These are phyloP conservation scores for Dendrobium huoshanense DNA, from an alignment of 106 monocot species.

Conservation along the genomic window DNA sequence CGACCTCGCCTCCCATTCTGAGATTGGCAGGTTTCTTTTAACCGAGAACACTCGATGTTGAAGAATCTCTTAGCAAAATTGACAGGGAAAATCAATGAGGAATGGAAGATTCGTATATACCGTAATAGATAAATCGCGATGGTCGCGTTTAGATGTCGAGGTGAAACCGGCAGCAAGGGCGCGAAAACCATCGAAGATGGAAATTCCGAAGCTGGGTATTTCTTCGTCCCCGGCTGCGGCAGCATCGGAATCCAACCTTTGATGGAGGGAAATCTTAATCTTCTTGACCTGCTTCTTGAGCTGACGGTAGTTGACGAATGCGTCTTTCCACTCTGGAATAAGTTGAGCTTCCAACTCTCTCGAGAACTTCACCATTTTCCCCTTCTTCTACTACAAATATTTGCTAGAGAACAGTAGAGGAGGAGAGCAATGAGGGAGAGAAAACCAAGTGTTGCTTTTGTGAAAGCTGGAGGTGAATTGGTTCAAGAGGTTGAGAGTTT, in stretches of 20 bases:
- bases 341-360: slow-evolving; percentile 85
- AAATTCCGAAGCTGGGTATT: slow-evolving; percentile 23
- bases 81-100: neutral
- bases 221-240: neutral
- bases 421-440: neutral
- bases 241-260: slow-evolving; percentile 3
- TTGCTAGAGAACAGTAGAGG: neutral
- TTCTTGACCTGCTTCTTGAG: slow-evolving; percentile 93
- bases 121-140: slow-evolving; percentile 1
- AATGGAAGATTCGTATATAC: neutral
- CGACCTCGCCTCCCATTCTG: neutral
- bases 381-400: neutral
- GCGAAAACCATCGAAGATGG: slow-evolving; percentile 46
- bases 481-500: neutral
- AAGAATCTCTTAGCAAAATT: neutral
- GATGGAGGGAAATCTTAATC: slow-evolving; percentile 54
- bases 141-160: neutral
- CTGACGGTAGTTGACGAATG: slow-evolving; percentile 86
- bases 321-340: slow-evolving; percentile 96
- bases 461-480: neutral
- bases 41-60: neutral
- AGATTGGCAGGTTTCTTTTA: neutral
- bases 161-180: slow-evolving; percentile 17
- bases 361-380: slow-evolving; percentile 84
- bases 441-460: neutral